Conservation (phyloP, 176 grass and related monocot genomes). For the Panicum miliaceum region DNA sequence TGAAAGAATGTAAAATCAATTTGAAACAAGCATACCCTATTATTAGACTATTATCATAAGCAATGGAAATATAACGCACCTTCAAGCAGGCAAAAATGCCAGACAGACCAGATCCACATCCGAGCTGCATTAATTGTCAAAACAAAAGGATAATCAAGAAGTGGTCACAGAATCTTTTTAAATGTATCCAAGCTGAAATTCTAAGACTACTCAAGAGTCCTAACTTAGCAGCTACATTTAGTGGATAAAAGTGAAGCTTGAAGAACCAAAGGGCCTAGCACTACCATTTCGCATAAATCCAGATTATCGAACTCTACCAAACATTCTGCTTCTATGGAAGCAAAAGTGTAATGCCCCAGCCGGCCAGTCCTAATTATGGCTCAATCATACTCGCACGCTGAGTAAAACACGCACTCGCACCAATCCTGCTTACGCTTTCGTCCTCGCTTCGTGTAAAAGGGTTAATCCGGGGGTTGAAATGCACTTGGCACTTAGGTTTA, state of each 20-base stretch:
- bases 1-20: constrained; percentile 13
- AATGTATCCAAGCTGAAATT: not conserved
- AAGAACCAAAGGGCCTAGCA: not conserved
- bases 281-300: constrained; percentile 26
- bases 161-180: not conserved
- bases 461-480: no score
- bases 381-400: no score
- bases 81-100: constrained; percentile 93
- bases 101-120: constrained; percentile 82
- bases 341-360: no score
- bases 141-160: constrained; percentile 32
- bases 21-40: constrained; percentile 22
- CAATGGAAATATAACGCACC: constrained; percentile 51
- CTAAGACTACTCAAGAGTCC: not conserved
- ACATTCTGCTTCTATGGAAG: constrained; percentile 30
- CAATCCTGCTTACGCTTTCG: no score
- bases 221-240: constrained; percentile 18
- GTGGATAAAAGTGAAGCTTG: not conserved
- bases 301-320: not conserved
- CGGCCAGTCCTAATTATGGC: no score
- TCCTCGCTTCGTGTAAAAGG: no score
- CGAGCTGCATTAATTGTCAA: constrained; percentile 69
- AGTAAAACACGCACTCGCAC: no score
- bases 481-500: no score
- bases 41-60: constrained; percentile 10